phyloP scores from a whole-genome alignment of 345 rosid species.

The Aquilaria yunnanensis region DNA sequence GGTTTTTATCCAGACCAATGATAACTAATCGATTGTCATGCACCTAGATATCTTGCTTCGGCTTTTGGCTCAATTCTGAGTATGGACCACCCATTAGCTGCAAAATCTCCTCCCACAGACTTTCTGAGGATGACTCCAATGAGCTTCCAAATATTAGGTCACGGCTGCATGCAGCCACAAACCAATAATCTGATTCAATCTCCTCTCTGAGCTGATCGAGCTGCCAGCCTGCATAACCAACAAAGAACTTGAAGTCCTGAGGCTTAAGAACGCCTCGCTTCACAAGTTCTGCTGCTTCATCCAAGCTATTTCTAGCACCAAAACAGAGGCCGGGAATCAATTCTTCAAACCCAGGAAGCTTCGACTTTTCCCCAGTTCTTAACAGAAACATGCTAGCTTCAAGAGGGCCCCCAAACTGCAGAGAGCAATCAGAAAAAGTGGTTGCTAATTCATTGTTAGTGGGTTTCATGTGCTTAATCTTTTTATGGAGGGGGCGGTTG shows the following conservation, averaged over 20 bases:
- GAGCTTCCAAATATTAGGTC: conserved; percentile 55
- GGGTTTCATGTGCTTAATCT: conserved; percentile 73
- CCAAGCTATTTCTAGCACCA: conserved; percentile 72
- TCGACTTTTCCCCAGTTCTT: conserved; percentile 41
- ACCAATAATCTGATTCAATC: conserved; percentile 77
- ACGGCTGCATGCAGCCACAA: conserved; percentile 81
- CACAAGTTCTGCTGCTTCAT: conserved; percentile 77
- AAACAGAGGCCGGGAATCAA: conserved; percentile 76
- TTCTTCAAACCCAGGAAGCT: conserved; percentile 68
- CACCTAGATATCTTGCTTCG: conserved; percentile 67
- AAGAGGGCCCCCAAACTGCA: conserved; percentile 89
- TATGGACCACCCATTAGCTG: conserved; percentile 87
- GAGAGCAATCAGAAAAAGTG: conserved; percentile 71
- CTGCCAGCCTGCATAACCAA: conserved; percentile 93
- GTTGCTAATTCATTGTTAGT: conserved; percentile 65
- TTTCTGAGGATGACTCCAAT: conserved; percentile 38
- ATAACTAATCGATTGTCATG: conserved; percentile 4
- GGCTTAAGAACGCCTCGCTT: conserved; percentile 72
- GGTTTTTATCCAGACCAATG: conserved; percentile 3
- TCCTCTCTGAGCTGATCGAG: conserved; percentile 86
- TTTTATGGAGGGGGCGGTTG: conserved; percentile 78
- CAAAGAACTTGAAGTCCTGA: conserved; percentile 81
- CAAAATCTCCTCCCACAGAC: conserved; percentile 87
- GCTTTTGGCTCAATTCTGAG: conserved; percentile 86
- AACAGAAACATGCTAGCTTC: conserved; percentile 81